These are phyloP conservation scores for Zygoascus sp. DNA, from an alignment of 1,139 yeast genomes.

Conservation along the genomic window DNA sequence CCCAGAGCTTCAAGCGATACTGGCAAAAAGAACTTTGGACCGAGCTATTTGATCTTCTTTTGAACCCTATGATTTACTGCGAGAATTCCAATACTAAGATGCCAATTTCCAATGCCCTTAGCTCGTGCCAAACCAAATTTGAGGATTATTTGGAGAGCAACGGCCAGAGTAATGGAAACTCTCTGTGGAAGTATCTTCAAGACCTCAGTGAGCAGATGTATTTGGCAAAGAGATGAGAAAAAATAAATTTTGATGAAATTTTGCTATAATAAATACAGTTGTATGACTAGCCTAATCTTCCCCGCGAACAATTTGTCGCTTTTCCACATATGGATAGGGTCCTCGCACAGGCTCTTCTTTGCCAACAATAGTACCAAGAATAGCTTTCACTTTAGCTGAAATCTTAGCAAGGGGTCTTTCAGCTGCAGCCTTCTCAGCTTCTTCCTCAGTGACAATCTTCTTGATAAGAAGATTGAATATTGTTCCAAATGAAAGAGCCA, in stretches of 20 bases:
- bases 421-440: conserved; percentile 46
- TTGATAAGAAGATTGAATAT: conserved; percentile 74
- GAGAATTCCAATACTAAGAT: conserved; percentile 20
- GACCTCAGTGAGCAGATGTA: conserved; percentile 17
- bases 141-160: conserved; percentile 44
- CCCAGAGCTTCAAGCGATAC: conserved; percentile 57
- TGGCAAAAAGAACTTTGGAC: conserved; percentile 78
- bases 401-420: conserved; percentile 23
- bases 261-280: conserved; percentile 1
- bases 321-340: conserved; percentile 22
- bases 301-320: conserved; percentile 11
- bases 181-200: conserved; percentile 24
- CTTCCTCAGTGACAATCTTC: conserved; percentile 70
- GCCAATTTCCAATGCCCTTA: conserved; percentile 44
- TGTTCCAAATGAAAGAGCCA: conserved; percentile 89
- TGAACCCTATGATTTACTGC: conserved; percentile 50
- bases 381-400: conserved; percentile 15
- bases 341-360: conserved; percentile 19
- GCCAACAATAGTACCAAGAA: conserved; percentile 8
- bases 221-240: conserved; percentile 2
- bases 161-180: conserved; percentile 25
- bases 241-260: neutral
- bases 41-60: conserved; percentile 56
- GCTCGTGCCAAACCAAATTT: conserved; percentile 39
- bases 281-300: neutral